Base-by-base conservation (phyloP, 108 stramenopile genomes). In the Nitzschia sp. region DNA sequence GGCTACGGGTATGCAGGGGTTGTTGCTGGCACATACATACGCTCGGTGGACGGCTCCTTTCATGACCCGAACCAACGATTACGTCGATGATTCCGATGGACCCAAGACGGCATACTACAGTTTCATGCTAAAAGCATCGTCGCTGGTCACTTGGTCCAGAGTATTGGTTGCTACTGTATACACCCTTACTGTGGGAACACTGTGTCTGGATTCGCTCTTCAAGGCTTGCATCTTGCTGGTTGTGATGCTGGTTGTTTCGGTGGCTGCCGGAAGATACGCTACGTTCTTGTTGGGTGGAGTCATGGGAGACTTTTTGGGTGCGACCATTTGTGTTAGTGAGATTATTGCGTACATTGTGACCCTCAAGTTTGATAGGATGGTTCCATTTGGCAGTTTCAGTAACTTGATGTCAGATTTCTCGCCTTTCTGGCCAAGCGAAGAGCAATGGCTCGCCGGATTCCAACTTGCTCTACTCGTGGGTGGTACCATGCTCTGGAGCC, bases 291-390 rank as follows among this genome's bases (percentile, higher is more conserved):
- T 85, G 40, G 81, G 82, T 24, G 90, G 90, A 11, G 86, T 91
- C 11, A 88, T 91, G 83, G 90, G 90, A 17, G 90, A 91, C 48
- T 91, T 63, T 73, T 73, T 88, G 10, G 91, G 91, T 22, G 85
- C 80, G 8, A 82, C 81, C 25, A 93, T 90, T 63, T 89, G 88
- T 56, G 11, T 89, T 10, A 61, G 75, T 22, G 88, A 89, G n/a
- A n/a, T n/a, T n/a, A n/a, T n/a, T n/a, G n/a, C n/a, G n/a, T n/a
- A n/a, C n/a, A n/a, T n/a, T n/a, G n/a, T n/a, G n/a, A n/a, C n/a
- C n/a, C n/a, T n/a, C n/a, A n/a, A n/a, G n/a, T n/a, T n/a, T n/a
- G n/a, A n/a, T n/a, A n/a, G n/a, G n/a, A n/a, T n/a, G n/a, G n/a
- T n/a, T n/a, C n/a, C n/a, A n/a, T n/a, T n/a, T n/a, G n/a, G n/a